Evolutionary conservation across 208 protist species (phyloP).

Genomic region (Trypanosoma lewisi): DNA sequence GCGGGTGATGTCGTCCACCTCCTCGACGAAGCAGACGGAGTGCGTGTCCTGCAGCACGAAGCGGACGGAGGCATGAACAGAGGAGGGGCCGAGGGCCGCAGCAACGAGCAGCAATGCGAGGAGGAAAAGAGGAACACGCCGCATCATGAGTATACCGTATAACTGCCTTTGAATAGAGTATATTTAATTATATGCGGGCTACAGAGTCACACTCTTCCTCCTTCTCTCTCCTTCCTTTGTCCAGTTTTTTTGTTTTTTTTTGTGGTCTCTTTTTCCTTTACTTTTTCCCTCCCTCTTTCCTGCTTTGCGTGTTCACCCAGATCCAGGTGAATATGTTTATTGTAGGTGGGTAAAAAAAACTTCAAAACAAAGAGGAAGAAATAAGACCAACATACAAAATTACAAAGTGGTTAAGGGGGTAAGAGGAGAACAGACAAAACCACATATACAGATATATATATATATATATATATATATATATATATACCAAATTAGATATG

Average conservation of each 20-base stretch:
- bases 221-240: background rate
- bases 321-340: no score
- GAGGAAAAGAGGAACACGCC: background rate
- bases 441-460: no score
- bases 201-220: background rate
- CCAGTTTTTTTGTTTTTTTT: background rate
- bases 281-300: conserved; percentile 2
- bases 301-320: no score
- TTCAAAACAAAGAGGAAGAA: no score
- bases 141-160: background rate
- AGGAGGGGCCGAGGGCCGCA: no score
- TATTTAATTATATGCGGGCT: background rate
- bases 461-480: no score
- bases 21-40: conserved; percentile 66
- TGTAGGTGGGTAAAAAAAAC: no score
- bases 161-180: no score
- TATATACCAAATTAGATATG: no score
- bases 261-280: background rate
- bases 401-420: no score
- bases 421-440: no score
- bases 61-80: conserved; percentile 25
- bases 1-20: conserved; percentile 27
- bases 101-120: background rate
- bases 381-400: no score
- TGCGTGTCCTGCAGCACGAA: conserved; percentile 42